phyloP scores from a whole-genome alignment of 208 protist genomes.

The Zelonia costaricensis region DNA sequence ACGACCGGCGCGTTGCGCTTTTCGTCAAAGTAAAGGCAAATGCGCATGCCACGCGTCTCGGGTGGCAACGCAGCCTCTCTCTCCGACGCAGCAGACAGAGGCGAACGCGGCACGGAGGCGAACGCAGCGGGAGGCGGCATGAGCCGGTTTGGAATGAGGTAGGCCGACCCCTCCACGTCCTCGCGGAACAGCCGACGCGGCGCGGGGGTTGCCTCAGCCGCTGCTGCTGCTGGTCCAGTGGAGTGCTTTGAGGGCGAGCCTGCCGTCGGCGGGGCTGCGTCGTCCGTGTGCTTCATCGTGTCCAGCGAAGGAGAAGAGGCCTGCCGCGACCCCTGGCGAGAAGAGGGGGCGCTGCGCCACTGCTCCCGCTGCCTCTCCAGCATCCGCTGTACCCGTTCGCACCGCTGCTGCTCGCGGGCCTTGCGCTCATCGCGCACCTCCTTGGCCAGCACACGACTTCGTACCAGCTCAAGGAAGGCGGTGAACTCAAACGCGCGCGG shows the following conservation, averaged over 20 bases:
- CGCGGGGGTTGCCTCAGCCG: not conserved
- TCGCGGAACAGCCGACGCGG: slow-evolving; percentile 21
- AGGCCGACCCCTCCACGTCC: slow-evolving; percentile 35
- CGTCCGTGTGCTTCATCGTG: slow-evolving; percentile 3
- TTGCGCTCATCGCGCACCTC: slow-evolving; percentile 15
- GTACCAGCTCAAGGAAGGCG: slow-evolving; percentile 30
- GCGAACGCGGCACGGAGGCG: not conserved
- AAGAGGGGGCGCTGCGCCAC: slow-evolving; percentile 5
- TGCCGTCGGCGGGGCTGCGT: not conserved
- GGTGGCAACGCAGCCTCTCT: not conserved
- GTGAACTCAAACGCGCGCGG: slow-evolving; percentile 37
- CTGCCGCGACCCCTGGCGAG: not conserved
- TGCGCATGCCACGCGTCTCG: slow-evolving; percentile 40
- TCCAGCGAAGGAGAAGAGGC: slow-evolving; percentile 5
- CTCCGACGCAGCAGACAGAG: not conserved
- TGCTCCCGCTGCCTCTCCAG: slow-evolving; percentile 22
- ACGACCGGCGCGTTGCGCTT: slow-evolving; percentile 44
- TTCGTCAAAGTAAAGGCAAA: slow-evolving; percentile 48
- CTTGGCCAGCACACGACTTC: slow-evolving; percentile 20
- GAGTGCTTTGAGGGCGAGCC: no score
- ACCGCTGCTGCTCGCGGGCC: not conserved
- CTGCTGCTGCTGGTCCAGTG: no score
- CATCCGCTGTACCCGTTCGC: slow-evolving; percentile 8
- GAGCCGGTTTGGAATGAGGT: slow-evolving; percentile 23
- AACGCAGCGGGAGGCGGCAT: not conserved